Evolutionary conservation across 139 green algal species (phyloP), one percentile per base, ranked within the genome.

Genomic region (Haematococcus lacustris): DNA sequence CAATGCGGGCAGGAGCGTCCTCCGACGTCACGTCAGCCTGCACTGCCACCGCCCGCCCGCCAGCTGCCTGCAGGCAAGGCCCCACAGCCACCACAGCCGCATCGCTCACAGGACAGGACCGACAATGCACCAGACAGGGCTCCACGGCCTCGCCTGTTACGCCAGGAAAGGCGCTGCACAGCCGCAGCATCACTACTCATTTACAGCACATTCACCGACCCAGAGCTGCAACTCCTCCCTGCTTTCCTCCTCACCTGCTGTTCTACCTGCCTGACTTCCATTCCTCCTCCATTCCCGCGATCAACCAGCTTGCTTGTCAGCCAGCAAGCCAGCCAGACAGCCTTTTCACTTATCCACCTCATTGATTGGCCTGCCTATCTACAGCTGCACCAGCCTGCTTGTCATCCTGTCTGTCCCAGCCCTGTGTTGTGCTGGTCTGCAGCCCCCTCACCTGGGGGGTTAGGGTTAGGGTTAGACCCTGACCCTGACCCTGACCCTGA

Each of bases 11-110:
- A 13, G 85, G 61, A 33, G 89, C 88, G 51, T 78, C 79, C 1
- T 80, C 50, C n/a, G 68, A 77, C 2, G 89, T 94, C 30, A 96
- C 86, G 68, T 96, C 90, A 26, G 88, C 90, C 28, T 84, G 70
- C 4, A 88, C 32, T 5, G 71, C 50, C 39, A 84, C 60, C 0
- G 72, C 75, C 21, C 72, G 76, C 2, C 73, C 71, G 0, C 78
- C 76, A 1, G 35, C 37, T 25, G 39, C 59, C 72, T 74, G 51
- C 43, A 73, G 71, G 33, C 26, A 64, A 5, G 28, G 77, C 77
- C 33, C 17, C 61, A 67, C 32, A 25, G 61, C 61, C 40, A 21
- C 61, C 6, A 6, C 17, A 57, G 38, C 38, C 26, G 57, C 23
- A 5, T 34, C 13, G 59, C 6, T 37, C 59, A 32, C 59, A 25